Evolutionary conservation across 2,329 filamentous ascomycete genomes (phyloP).

Genomic region (Lecanicillium sp.): DNA sequence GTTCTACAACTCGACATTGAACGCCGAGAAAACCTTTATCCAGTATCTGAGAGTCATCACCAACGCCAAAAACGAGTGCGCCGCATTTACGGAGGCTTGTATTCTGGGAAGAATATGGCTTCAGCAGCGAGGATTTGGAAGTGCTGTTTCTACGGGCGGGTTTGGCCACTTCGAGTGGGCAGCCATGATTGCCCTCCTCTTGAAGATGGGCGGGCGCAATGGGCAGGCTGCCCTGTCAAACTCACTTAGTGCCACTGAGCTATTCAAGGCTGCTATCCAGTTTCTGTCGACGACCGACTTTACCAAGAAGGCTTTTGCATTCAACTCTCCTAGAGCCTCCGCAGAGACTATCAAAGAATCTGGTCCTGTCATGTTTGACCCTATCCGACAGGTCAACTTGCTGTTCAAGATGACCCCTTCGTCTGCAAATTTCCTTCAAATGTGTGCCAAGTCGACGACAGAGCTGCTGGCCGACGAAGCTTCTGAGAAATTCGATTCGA

Average conservation of each 20-base stretch:
- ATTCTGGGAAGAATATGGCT: conserved; percentile 85
- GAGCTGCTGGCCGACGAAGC: conserved; percentile 67
- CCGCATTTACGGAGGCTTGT: conserved; percentile 75
- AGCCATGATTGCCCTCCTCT: conserved; percentile 68
- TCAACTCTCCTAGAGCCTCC: conserved; percentile 31
- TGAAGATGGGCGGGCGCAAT: conserved; percentile 69
- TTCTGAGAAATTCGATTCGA: conserved; percentile 74
- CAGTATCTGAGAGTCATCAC: conserved; percentile 72
- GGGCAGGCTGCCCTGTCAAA: conserved; percentile 67
- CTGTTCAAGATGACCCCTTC: conserved; percentile 86
- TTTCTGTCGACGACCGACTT: conserved; percentile 73
- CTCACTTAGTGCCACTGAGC: conserved; percentile 82
- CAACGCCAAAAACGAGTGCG: conserved; percentile 60
- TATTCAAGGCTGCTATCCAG: conserved; percentile 93
- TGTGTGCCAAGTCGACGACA: conserved; percentile 69
- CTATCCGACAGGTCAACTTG: conserved; percentile 67
- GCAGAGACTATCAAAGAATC: conserved; percentile 35
- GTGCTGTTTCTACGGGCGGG: conserved; percentile 65
- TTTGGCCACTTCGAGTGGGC: conserved; percentile 95
- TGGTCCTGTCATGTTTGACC: conserved; percentile 73
- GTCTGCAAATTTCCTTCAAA: conserved; percentile 69
- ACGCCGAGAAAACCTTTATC: conserved; percentile 68
- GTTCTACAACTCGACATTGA: conserved; percentile 83
- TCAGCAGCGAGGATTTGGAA: conserved; percentile 74
- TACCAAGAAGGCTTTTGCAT: conserved; percentile 55